Percentiles rank a stretch among this genome's conserved stretches.
phyloP scores from a whole-genome alignment of 208 protist species.

The Entamoeba invadens region DNA sequence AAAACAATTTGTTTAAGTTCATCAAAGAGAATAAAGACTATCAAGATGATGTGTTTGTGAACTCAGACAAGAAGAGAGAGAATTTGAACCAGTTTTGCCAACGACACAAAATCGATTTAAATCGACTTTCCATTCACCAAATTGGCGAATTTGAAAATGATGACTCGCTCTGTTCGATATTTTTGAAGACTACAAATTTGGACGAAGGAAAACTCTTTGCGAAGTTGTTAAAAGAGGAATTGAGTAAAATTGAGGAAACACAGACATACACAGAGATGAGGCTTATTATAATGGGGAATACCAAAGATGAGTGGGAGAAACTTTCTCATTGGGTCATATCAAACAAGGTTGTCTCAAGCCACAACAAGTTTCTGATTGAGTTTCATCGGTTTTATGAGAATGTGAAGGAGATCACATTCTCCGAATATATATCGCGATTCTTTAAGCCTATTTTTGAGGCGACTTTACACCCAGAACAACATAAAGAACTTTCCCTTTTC shows the following conservation, averaged over 20 bases:
- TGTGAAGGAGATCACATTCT: not conserved
- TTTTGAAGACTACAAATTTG: constrained; percentile 16
- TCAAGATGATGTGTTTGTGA: too few species aligned
- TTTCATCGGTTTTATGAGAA: constrained; percentile 7
- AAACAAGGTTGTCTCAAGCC: not conserved
- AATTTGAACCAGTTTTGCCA: constrained; percentile 6
- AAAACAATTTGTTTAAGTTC: constrained; percentile 70
- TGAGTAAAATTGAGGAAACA: not conserved
- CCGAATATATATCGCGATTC: constrained; percentile 34
- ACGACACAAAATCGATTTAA: not conserved
- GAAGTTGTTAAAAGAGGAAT: not conserved
- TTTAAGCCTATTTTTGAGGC: constrained; percentile 93
- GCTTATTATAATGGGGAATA: constrained; percentile 3
- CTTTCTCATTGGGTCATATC: not conserved
- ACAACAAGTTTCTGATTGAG: constrained; percentile 13
- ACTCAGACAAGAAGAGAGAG: constrained; percentile 30
- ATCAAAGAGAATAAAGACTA: too few species aligned
- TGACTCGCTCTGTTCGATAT: constrained; percentile 2
- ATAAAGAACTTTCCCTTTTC: constrained; percentile 80
- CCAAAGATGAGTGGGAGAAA: constrained; percentile 2
- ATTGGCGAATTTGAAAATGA: constrained; percentile 10
- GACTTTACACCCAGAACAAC: constrained; percentile 66
- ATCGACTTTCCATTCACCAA: constrained; percentile 35
- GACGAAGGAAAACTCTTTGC: constrained; percentile 13
- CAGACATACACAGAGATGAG: not conserved